Evolutionary conservation across 257 asterid genomes (phyloP).

Genomic region (Nicotiana benthamiana): DNA sequence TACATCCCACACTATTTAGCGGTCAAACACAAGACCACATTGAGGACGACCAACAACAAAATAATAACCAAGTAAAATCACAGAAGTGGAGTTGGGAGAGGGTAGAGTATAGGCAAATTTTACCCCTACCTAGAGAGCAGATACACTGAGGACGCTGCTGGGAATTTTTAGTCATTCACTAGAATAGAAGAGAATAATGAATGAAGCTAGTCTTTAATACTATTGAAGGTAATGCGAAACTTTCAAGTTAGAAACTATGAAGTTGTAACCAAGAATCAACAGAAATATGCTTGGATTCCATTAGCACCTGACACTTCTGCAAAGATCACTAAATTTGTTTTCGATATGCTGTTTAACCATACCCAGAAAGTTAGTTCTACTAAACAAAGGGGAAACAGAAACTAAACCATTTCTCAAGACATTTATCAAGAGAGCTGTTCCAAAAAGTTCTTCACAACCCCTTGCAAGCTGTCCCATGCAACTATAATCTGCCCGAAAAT

Average conservation of each 20-base stretch:
- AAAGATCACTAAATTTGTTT: background rate
- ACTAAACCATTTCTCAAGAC: background rate
- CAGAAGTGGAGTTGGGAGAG: too few species aligned
- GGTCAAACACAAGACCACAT: too few species aligned
- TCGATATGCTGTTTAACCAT: too few species aligned
- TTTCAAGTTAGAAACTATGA: background rate
- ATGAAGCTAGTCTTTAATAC: background rate
- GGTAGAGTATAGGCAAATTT: too few species aligned
- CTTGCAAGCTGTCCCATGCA: background rate
- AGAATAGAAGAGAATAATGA: background rate
- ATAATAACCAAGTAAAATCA: too few species aligned
- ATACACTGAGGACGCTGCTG: too few species aligned
- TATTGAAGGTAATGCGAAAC: background rate
- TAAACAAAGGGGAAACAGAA: background rate
- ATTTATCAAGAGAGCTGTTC: background rate
- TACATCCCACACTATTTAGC: too few species aligned
- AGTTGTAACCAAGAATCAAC: background rate
- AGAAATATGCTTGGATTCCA: background rate
- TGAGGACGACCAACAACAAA: too few species aligned
- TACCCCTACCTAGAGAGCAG: too few species aligned
- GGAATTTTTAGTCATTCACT: background rate
- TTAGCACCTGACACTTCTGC: background rate
- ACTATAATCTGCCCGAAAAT: background rate
- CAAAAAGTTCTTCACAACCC: background rate
- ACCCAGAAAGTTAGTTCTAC: background rate